Base-by-base conservation (phyloP, 2,329 filamentous ascomycete species). In the Seiridium unicorne region DNA sequence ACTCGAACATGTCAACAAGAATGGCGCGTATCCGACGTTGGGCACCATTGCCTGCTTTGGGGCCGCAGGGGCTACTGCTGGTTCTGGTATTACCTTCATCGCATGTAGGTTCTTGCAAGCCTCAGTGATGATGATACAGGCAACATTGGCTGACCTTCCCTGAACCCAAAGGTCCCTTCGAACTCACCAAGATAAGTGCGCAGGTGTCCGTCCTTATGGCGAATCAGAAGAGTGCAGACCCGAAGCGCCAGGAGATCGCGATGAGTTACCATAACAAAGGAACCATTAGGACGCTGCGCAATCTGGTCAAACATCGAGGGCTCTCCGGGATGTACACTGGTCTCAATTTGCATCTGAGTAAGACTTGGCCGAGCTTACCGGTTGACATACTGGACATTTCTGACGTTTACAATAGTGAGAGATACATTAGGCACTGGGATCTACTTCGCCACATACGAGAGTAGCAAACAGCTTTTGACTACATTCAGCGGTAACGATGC, bases 381-480 rank as follows among this genome's bases (percentile, higher is more conserved):
- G 18, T 11, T 53, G 49, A 57, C 18, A 26, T 26, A 18, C 34
- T 26, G n/a, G 31, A 35, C 51, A n/a, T 49, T 35, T 60, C 26
- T 38, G 5, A 55, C 38, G 18, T 48, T 61, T 8, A 66, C 34
- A 34, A 1, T 11, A 35, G 90, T 93, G 68, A 85, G 92, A 62
- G 92, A 96, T 74, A 93, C 91, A 1, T 80, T 95, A 62, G 92
- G 92, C 58, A 96, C 92, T 1, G 85, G 87, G 36, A 91, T 94
- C 60, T 96, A 96, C 74, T 96, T 96, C 71, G 91, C 91, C 77
- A 93, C 92, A 36, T 96, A 96, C 73, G 92, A 96, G 75, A 93
- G 90, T 72, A 86, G 87, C 67, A 96, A 96, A 72, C 91, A 95
- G 73, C 77, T 94, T 32, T 83, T 93, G 64, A 91, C 89, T 26